Evolutionary conservation across 2,329 filamentous ascomycete genomes (phyloP).

Genomic region (Calonectria leucothoes): DNA sequence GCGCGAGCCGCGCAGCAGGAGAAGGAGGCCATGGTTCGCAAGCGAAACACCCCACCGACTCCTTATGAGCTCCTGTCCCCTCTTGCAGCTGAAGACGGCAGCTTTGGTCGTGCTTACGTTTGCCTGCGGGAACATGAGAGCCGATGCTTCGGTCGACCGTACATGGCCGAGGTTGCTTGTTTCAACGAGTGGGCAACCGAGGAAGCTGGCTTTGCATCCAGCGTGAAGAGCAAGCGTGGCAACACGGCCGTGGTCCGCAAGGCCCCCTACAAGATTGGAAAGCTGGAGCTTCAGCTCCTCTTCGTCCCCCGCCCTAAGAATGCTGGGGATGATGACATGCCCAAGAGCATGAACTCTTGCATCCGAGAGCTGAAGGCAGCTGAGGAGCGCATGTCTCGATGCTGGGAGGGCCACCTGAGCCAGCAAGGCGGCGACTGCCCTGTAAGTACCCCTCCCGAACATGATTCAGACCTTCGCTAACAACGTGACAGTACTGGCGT

Average conservation of each 20-base stretch:
- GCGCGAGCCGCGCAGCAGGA: conserved; percentile 74
- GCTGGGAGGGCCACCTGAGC: conserved; percentile 90
- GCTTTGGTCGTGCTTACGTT: conserved; percentile 93
- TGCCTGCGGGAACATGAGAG: conserved; percentile 93
- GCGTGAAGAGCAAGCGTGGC: conserved; percentile 93
- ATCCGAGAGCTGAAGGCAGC: conserved; percentile 93
- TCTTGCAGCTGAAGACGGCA: conserved; percentile 89
- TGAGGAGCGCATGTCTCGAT: conserved; percentile 80
- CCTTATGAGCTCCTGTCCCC: conserved; percentile 90
- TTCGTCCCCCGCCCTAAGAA: conserved; percentile 95
- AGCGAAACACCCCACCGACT: conserved; percentile 72
- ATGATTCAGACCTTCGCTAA: conserved; percentile 48
- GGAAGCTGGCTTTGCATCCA: conserved; percentile 80
- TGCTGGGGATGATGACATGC: conserved; percentile 93
- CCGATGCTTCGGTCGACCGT: conserved; percentile 87
- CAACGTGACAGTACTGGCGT: conserved; percentile 83
- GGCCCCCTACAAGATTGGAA: conserved; percentile 96
- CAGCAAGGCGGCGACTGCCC: conserved; percentile 98
- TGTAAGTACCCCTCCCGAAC: conserved; percentile 67
- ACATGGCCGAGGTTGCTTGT: conserved; percentile 89
- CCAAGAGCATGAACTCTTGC: conserved; percentile 98
- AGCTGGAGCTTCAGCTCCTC: conserved; percentile 91
- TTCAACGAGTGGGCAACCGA: conserved; percentile 99
- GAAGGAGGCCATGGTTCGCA: conserved; percentile 73
- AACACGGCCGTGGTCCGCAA: conserved; percentile 78